Percentiles rank a stretch among this genome's conserved stretches.
Evolutionary conservation across 768 basidiomycete species (phyloP).

Genomic region (Suillus brevipes): DNA sequence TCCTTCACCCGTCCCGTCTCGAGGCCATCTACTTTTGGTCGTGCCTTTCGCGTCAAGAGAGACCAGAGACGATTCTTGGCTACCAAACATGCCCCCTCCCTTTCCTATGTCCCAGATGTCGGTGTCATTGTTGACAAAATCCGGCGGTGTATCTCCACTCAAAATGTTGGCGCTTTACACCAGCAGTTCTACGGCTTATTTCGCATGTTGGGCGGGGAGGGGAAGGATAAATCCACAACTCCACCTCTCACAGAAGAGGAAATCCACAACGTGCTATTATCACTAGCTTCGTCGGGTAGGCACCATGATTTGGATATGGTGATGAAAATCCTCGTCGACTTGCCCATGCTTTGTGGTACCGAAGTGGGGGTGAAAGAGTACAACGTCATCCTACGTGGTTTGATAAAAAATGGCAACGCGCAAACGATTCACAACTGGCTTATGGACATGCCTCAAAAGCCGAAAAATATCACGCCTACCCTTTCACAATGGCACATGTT

Average conservation of each 20-base stretch:
- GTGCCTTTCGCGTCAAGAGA: slow-evolving; percentile 1
- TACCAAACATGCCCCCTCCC: not conserved
- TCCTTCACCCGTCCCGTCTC: slow-evolving; percentile 22
- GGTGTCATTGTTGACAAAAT: slow-evolving; percentile 6
- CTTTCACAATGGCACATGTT: slow-evolving; percentile 57
- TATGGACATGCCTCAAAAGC: slow-evolving; percentile 48
- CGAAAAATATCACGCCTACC: slow-evolving; percentile 47
- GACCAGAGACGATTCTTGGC: slow-evolving; percentile 1
- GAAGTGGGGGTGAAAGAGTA: slow-evolving; percentile 48
- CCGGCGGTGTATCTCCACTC: not conserved
- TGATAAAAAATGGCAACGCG: slow-evolving; percentile 46
- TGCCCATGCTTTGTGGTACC: slow-evolving; percentile 48
- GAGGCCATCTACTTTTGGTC: not conserved
- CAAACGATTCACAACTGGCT: slow-evolving; percentile 53
- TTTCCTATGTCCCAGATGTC: not conserved
- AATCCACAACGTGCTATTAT: slow-evolving; percentile 41
- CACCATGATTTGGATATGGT: slow-evolving; percentile 56
- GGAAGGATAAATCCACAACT: not conserved
- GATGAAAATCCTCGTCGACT: slow-evolving; percentile 50
- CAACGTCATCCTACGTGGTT: slow-evolving; percentile 46
- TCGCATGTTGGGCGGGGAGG: not conserved
- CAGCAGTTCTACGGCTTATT: slow-evolving; percentile 2
- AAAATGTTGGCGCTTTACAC: slow-evolving; percentile 5
- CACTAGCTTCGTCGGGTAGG: slow-evolving; percentile 52
- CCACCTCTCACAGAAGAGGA: slow-evolving; percentile 25